Percentiles rank a stretch among this genome's conserved stretches.
Conservation (phyloP, 2,329 filamentous ascomycete genomes). For the Sarocladium oryzae region DNA sequence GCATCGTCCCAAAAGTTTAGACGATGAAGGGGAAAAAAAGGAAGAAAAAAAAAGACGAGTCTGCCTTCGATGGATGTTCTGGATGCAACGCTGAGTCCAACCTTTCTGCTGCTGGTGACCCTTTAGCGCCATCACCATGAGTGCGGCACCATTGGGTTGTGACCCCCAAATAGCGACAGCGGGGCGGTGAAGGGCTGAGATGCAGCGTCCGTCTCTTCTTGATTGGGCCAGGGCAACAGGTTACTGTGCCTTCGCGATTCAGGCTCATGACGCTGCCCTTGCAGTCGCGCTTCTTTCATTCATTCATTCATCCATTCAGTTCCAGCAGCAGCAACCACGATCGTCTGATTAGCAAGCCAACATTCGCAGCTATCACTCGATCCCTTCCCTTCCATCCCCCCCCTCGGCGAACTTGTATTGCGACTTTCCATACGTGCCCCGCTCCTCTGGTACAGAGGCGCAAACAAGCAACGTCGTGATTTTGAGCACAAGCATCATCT, state of each 20-base stretch:
- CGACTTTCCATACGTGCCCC: not conserved
- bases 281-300: slow-evolving; percentile 2
- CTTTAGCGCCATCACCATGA: too few relatives aligned
- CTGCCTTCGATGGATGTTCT: too few relatives aligned
- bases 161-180: not conserved
- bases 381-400: not conserved
- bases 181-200: slow-evolving; percentile 9
- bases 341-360: not conserved
- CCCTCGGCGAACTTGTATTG: not conserved
- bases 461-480: not conserved
- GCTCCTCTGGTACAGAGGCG: not conserved
- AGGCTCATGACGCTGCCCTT: slow-evolving; percentile 3
- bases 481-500: not conserved
- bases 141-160: too few relatives aligned
- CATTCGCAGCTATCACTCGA: not conserved
- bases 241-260: not conserved
- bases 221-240: not conserved
- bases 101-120: too few relatives aligned
- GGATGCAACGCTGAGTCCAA: too few relatives aligned
- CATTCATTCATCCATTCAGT: not conserved
- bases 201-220: not conserved
- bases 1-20: too few relatives aligned
- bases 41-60: too few relatives aligned
- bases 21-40: too few relatives aligned
- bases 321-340: not conserved